A percentile compares a stretch with the other conserved stretches of the same genome.
Conservation (phyloP, 129 eudicot species). For the Saussurea involucrata region DNA sequence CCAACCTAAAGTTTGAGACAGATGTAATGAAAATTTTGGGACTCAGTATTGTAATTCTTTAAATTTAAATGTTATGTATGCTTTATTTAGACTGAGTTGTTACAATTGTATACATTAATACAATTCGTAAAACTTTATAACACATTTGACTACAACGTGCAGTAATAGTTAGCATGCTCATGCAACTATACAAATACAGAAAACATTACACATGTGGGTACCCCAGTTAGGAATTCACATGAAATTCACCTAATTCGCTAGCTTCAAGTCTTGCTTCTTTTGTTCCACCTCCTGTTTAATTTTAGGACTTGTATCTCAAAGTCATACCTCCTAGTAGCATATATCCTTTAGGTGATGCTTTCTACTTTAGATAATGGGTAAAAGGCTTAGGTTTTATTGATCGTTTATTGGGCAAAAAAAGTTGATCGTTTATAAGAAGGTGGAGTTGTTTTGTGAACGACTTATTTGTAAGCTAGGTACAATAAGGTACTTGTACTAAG, state of each 20-base stretch:
- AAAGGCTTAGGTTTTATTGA: neutral
- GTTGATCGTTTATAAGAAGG: neutral
- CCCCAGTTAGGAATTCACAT: neutral
- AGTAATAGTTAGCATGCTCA: neutral
- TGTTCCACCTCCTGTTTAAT: neutral
- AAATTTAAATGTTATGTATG: too few species aligned
- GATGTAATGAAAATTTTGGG: too few species aligned
- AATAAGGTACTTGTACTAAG: neutral
- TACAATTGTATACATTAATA: neutral
- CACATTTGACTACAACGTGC: neutral
- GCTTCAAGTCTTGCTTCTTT: neutral
- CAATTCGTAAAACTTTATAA: neutral
- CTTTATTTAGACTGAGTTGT: too few species aligned
- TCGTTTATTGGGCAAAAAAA: too few species aligned
- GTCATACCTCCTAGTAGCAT: neutral
- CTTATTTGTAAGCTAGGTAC: neutral
- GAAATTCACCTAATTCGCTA: neutral
- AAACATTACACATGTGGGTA: neutral
- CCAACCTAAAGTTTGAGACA: too few species aligned
- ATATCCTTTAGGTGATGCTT: neutral
- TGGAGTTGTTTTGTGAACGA: neutral
- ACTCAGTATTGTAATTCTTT: too few species aligned
- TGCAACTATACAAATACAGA: neutral
- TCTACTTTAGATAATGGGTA: neutral
- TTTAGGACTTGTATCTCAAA: neutral